Base-by-base conservation (phyloP, 345 rosid genomes). In the Pistacia integerrima region DNA sequence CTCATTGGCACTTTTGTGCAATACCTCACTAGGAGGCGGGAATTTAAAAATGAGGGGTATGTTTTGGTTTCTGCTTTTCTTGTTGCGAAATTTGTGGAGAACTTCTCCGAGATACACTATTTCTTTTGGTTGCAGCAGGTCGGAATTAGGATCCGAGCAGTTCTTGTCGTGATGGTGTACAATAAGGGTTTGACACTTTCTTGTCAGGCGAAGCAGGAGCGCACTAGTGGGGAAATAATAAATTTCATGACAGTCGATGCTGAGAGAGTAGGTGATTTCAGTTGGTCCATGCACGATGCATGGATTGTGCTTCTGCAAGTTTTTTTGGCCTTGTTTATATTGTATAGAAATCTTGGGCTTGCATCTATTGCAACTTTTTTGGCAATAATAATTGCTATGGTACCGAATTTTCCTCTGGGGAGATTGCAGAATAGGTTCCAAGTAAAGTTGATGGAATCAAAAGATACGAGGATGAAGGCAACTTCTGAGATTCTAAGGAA, bases 231-330 rank as follows among this genome's bases (percentile, higher is more conserved):
- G 28, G 96, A 91, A 84, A 88, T 91, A 58, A 88, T 91, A 63
- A 91, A 91, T 77, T 80, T 87, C 75, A 89, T 91, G 90, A 82
- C 90, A 1, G 93, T 89, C 20, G 96, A 89, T 83, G 90, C 93
- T 3, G 89, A 88, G 81, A 85, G 91, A 77, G 38, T 91, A 46
- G 90, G 81, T 75, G 86, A 76, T 18, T 89, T 87, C 35, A 59
- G 86, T 76, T 88, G 90, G 90, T 84, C 84, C 72, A 73, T 91
- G 85, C 92, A 91, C 64, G 89, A 87, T 11, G 81, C 87, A 9
- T 91, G 96, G 96, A 64, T 89, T 81, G 83, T 86, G 61, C 16
- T 86, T 62, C 10, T 90, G 52, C 87, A 91, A 77, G 85, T 91
- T 18, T 73, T 69, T 61, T 72, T 91, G 72, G 93, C 93, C 63